These are phyloP conservation scores for Chytriomyces confervae DNA, from an alignment of 192 early-diverging fungal species.

Conservation along the genomic window DNA sequence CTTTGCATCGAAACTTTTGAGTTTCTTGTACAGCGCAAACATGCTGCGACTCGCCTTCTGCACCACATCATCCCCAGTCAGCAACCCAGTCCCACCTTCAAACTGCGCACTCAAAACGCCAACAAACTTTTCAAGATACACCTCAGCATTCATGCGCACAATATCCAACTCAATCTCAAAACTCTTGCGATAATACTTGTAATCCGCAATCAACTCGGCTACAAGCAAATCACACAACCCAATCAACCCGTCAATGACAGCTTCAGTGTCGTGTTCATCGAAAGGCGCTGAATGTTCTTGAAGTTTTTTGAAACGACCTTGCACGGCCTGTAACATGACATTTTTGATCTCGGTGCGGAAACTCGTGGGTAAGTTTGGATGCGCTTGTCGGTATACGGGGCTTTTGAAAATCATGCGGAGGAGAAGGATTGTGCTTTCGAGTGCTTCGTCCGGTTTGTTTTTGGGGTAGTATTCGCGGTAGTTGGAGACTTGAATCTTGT, in stretches of 20 bases:
- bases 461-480: conserved; percentile 64
- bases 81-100: background rate
- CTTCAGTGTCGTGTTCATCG: conserved; percentile 55
- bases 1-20: conserved; percentile 18
- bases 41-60: conserved; percentile 11
- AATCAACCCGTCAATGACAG: conserved; percentile 51
- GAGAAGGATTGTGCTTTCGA: conserved; percentile 57
- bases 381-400: conserved; percentile 49
- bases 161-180: conserved; percentile 62
- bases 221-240: conserved; percentile 53
- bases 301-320: conserved; percentile 52
- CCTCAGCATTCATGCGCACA: conserved; percentile 15
- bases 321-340: conserved; percentile 48
- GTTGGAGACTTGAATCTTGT: conserved; percentile 54
- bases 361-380: conserved; percentile 47
- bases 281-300: conserved; percentile 54
- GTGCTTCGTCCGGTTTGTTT: conserved; percentile 55
- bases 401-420: conserved; percentile 60
- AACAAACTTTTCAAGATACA: conserved; percentile 14
- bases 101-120: conserved; percentile 10
- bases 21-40: conserved; percentile 3
- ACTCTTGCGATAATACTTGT: conserved; percentile 53
- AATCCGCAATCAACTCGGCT: conserved; percentile 57
- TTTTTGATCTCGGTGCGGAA: conserved; percentile 49
- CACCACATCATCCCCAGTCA: background rate